phyloP scores from a whole-genome alignment of 495 filamentous ascomycete genomes.

The Penicillium manginii region DNA sequence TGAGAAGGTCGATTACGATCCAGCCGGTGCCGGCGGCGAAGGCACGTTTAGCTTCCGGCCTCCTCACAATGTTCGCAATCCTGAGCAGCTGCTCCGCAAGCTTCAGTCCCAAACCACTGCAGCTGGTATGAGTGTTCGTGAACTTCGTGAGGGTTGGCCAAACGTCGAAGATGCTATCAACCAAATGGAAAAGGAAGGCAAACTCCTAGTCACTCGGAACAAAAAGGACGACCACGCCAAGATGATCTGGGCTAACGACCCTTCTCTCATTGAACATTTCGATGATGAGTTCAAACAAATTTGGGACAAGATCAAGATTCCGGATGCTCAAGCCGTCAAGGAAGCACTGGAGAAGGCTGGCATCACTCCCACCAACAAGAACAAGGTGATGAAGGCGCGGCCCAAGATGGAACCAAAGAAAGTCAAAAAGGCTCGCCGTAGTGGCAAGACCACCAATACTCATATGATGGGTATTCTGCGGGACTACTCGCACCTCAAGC shows the following conservation, averaged over 20 bases:
- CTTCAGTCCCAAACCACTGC: constrained; percentile 83
- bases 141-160: constrained; percentile 93
- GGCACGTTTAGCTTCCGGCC: constrained; percentile 80
- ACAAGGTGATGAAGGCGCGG: constrained; percentile 61
- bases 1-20: constrained; percentile 71
- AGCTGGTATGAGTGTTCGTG: constrained; percentile 77
- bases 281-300: constrained; percentile 80
- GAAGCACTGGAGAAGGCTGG: constrained; percentile 72
- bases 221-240: constrained; percentile 89
- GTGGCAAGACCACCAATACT: constrained; percentile 86
- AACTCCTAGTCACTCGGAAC: constrained; percentile 81
- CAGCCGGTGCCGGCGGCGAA: constrained; percentile 58
- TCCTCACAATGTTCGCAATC: constrained; percentile 73
- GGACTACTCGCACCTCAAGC: constrained; percentile 74
- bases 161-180: constrained; percentile 77
- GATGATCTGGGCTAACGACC: constrained; percentile 88
- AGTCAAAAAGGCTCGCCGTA: constrained; percentile 66
- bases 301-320: constrained; percentile 82
- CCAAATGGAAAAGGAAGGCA: constrained; percentile 74
- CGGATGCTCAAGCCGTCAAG: constrained; percentile 73
- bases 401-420: constrained; percentile 63
- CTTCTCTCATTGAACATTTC: constrained; percentile 71
- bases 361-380: constrained; percentile 78
- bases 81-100: constrained; percentile 74
- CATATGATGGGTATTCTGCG: constrained; percentile 89